Evolutionary conservation across 768 basidiomycete species (phyloP), one percentile per base, ranked within the genome.

Genomic region (Boletus sensibilis): DNA sequence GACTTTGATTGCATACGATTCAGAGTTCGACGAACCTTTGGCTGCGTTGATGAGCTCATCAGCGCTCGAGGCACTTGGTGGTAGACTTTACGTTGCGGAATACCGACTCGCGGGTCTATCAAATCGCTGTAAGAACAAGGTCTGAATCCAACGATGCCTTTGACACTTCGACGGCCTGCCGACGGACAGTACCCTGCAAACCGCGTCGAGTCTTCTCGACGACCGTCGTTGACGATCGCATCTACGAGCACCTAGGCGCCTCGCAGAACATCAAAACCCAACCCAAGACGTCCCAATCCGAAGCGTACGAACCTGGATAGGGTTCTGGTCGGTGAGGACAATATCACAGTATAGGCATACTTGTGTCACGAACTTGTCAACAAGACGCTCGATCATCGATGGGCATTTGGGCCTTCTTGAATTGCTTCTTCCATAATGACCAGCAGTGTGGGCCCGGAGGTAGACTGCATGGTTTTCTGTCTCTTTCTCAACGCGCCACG

Each of bases 381-480:
- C 97, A 72, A 99, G 82, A 73, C 97, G 92, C 79, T 99, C 97
- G 68, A 98, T 96, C 73, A 29, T 29, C 25, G 5, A 98, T 96
- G 72, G 97, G 97, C 97, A 99, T 99, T 76, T 97, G 93, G 5
- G 94, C 94, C 87, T 99, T 98, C 84, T 95, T 98, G 88, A 98
- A 98, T 78, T 98, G 95, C 82, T 98, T 98, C 84, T 95, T 71
- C 94, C 93, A 75, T 98, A 98, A 76, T 97, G 93, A 64, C 97
- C 97, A 63, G 96, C 95, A 59, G 97, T 99, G 84, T 99, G 96
- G 58, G 96, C 27, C 27, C 6, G 95, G 56, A 97, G 78, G 79
- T 94, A 98, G 73, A 98, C 95, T 50, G 94, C 88, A 74, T 97
- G 92, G 73, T n/a, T n/a, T n/a, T n/a, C n/a, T n/a, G n/a, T n/a